Conservation (phyloP, 345 rosid genomes). For the Xanthoceras sorbifolium region DNA sequence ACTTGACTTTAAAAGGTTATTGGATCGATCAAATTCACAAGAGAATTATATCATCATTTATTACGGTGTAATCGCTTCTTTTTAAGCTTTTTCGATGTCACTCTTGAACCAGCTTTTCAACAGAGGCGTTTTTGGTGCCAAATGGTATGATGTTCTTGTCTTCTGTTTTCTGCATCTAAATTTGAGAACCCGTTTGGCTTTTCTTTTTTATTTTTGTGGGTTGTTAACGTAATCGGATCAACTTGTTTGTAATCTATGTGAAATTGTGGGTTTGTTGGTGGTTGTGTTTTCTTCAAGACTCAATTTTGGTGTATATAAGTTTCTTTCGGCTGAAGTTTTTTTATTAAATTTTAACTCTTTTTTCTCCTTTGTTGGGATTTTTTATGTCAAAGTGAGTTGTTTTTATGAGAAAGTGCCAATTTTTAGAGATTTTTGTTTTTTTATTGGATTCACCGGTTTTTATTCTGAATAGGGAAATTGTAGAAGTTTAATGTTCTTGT, state of each 20-base stretch:
- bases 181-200: background rate
- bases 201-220: background rate
- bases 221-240: background rate
- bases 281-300: background rate
- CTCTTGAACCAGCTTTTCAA: constrained; percentile 91
- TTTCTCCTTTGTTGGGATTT: background rate
- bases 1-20: background rate
- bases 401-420: background rate
- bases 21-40: background rate
- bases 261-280: background rate
- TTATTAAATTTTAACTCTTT: background rate
- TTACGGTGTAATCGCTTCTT: background rate
- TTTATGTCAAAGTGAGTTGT: background rate
- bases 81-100: constrained; percentile 49
- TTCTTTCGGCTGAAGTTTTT: background rate
- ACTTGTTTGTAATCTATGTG: background rate
- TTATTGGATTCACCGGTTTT: background rate
- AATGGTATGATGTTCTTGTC: constrained; percentile 49
- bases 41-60: no score
- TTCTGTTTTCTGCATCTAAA: background rate
- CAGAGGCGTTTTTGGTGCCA: constrained; percentile 85
- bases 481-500: background rate
- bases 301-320: constrained; percentile 15
- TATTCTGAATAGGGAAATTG: background rate
- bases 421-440: background rate